These are phyloP conservation scores for Irpex sp. DNA, from an alignment of 1,284 basidiomycete species.

Conservation along the genomic window DNA sequence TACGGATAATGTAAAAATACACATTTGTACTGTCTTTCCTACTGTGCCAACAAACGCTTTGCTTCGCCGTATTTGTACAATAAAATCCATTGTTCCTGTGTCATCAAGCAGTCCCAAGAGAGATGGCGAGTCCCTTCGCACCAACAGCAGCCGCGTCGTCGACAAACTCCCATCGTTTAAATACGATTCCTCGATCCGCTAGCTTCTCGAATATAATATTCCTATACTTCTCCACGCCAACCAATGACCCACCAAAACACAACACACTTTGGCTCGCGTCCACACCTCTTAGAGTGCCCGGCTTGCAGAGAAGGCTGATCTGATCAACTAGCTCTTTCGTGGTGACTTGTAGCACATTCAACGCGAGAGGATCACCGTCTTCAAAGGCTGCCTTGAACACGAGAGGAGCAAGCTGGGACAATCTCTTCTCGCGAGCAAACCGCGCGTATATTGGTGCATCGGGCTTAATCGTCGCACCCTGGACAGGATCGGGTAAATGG, in stretches of 20 bases:
- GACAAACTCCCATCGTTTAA: constrained; percentile 61
- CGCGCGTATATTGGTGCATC: constrained; percentile 32
- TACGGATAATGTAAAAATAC: not conserved
- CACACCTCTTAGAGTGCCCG: constrained; percentile 40
- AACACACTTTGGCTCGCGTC: constrained; percentile 54
- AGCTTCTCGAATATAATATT: constrained; percentile 59
- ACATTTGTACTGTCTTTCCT: not conserved
- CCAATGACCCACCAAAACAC: constrained; percentile 73
- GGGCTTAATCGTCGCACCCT: constrained; percentile 34
- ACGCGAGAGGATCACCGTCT: constrained; percentile 55
- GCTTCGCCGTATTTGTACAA: not conserved
- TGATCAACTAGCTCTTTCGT: constrained; percentile 57
- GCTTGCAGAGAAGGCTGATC: constrained; percentile 50
- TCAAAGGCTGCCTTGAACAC: constrained; percentile 72
- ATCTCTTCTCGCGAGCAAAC: constrained; percentile 62
- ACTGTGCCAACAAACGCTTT: not conserved
- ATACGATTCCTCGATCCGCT: constrained; percentile 50
- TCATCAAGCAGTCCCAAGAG: not conserved
- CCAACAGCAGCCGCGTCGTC: constrained; percentile 62
- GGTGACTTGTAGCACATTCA: constrained; percentile 49
- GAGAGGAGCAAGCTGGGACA: constrained; percentile 68
- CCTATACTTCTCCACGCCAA: constrained; percentile 56
- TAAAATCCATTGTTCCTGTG: not conserved
- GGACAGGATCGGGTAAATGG: constrained; percentile 51
- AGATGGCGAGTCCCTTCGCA: constrained; percentile 35